Evolutionary conservation across 148 eudicot species (phyloP).

Genomic region (Fagopyrum homotropicum): DNA sequence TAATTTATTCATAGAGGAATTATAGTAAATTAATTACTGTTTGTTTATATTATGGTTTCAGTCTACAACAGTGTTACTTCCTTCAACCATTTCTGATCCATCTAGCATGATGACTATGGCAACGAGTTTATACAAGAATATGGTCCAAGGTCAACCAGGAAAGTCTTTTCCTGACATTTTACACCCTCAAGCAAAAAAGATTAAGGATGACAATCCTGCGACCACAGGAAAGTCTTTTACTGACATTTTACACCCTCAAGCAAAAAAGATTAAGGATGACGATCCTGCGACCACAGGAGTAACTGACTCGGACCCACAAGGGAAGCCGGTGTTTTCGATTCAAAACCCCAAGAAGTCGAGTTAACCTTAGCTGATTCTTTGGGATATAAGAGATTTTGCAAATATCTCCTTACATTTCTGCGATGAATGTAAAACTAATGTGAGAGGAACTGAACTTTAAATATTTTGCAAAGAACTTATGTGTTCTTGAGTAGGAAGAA

Average conservation of each 20-base stretch:
- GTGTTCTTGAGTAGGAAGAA: neutral
- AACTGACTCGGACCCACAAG: neutral
- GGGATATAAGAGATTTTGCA: neutral
- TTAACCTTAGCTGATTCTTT: neutral
- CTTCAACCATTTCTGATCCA: conserved; percentile 44
- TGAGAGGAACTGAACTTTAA: neutral
- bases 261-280: conserved; percentile 1
- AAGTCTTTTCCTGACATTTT: neutral
- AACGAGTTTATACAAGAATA: conserved; percentile 47
- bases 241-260: neutral
- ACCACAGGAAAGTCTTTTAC: neutral
- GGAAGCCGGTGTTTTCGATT: conserved; percentile 11
- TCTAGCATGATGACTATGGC: conserved; percentile 58
- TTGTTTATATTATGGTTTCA: conserved; percentile 16
- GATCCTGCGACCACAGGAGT: conserved; percentile 7
- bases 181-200: neutral
- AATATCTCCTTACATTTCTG: neutral
- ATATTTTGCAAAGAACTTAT: neutral
- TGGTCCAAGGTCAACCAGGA: conserved; percentile 24
- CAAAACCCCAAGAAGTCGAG: conserved; percentile 5
- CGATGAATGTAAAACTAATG: neutral
- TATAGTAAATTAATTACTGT: neutral
- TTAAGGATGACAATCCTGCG: neutral
- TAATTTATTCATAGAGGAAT: neutral
- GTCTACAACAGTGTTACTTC: conserved; percentile 74